Base-by-base conservation (phyloP, 1,139 yeast genomes). In the Debaryomyces fabryi region DNA sequence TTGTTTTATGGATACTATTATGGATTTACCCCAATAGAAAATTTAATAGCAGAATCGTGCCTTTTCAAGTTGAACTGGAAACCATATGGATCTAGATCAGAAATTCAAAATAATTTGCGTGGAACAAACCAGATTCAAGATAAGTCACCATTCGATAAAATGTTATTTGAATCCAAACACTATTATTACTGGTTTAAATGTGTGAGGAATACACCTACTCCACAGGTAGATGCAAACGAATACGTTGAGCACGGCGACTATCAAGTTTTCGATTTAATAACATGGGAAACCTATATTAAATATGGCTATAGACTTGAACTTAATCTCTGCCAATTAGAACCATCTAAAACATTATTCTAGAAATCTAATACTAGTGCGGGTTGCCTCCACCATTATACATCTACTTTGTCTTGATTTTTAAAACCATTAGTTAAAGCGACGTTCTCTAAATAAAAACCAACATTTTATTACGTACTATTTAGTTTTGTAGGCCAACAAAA, bases 1-100 rank as follows among this genome's bases (percentile, higher is more conserved):
- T 67, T 83, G 44, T 84, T 84, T 56, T 84, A 74, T 61, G 88
- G 86, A 3, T 81, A 71, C 57, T 84, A 82, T 57, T 83, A 74
- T 60, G 85, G 85, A 2, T 62, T 78, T 38, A 77, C 85, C 1
- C 81, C 79, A 12, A 65, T 69, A 47, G 86, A 81, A 58, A 71
- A 74, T 55, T 63, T 74, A 51, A 68, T 75, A 33, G 80, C 81
- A 2, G 81, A 76, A 58, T 58, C 67, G 2, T 67, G 68, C 50
- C 67, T 76, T 46, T 71, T 69, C 52, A 64, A 65, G 46, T 60
- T 75, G 40, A 79, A 79, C 2, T 76, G 81, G 81, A 71, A 60
- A 49, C 80, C 81, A 2, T 76, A 75, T 50, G 59, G 47, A 39
- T 55, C 53, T 38, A 55, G 45, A 40, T 34, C 33, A 18, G 29